phyloP scores from a whole-genome alignment of 495 filamentous ascomycete genomes.

The Podospora pseudocomata region DNA sequence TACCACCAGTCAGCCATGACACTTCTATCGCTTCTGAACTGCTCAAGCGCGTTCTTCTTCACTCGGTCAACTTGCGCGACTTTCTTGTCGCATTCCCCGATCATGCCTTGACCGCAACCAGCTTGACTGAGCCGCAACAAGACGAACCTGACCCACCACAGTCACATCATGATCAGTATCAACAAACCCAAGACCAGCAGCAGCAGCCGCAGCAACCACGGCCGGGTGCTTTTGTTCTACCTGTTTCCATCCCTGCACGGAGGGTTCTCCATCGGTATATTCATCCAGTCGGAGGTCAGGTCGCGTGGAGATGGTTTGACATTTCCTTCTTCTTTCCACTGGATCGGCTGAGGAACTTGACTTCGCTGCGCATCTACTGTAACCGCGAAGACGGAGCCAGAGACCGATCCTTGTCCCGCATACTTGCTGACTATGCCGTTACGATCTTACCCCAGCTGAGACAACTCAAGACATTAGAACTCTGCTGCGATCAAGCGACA shows the following conservation, averaged over 20 bases:
- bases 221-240: neutral
- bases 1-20: slow-evolving; percentile 5
- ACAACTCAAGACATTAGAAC: slow-evolving; percentile 32
- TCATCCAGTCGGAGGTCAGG: neutral
- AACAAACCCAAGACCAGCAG: neutral
- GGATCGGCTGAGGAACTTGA: slow-evolving; percentile 19
- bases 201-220: neutral
- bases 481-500: slow-evolving; percentile 21
- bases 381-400: slow-evolving; percentile 30
- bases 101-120: slow-evolving; percentile 13
- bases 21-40: slow-evolving; percentile 22
- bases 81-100: slow-evolving; percentile 33
- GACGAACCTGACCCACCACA: neutral
- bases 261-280: slow-evolving; percentile 10
- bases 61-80: slow-evolving; percentile 27
- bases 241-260: neutral
- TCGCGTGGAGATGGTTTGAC: slow-evolving; percentile 7
- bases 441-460: slow-evolving; percentile 17
- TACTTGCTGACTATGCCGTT: slow-evolving; percentile 30
- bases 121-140: neutral
- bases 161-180: neutral
- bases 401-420: slow-evolving; percentile 22
- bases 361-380: slow-evolving; percentile 34
- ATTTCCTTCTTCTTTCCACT: slow-evolving; percentile 21
- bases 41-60: slow-evolving; percentile 22